These are phyloP conservation scores for Diplogelasinospora grovesii DNA, from an alignment of 495 filamentous ascomycete genomes.

Conservation along the genomic window DNA sequence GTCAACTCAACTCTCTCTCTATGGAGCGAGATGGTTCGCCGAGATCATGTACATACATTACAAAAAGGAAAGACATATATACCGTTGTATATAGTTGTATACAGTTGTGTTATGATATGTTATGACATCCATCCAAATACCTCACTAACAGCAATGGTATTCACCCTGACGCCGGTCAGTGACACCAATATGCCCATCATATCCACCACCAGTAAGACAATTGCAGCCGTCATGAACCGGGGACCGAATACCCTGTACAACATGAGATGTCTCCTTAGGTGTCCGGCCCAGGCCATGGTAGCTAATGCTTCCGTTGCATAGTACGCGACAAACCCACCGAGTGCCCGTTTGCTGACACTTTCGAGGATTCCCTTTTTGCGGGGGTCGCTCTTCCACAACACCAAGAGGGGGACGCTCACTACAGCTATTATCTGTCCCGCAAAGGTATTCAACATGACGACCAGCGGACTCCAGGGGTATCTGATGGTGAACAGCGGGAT, in stretches of 20 bases:
- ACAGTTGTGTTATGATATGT: too few relatives aligned
- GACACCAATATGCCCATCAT: constrained; percentile 61
- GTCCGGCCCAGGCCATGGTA: constrained; percentile 81
- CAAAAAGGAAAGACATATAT: too few relatives aligned
- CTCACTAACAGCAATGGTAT: constrained; percentile 69
- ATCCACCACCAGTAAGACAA: constrained; percentile 68
- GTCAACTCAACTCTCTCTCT: too few relatives aligned
- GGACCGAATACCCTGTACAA: constrained; percentile 93
- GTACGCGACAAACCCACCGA: constrained; percentile 68
- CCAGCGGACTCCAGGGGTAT: constrained; percentile 83
- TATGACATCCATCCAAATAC: constrained; percentile 75
- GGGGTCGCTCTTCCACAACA: constrained; percentile 75
- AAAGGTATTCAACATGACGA: constrained; percentile 79
- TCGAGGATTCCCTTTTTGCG: constrained; percentile 55
- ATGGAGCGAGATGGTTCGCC: too few relatives aligned
- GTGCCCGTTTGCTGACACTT: constrained; percentile 59
- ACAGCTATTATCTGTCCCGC: constrained; percentile 81
- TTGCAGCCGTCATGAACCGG: constrained; percentile 77
- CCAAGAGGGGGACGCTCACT: constrained; percentile 68
- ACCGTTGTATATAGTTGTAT: too few relatives aligned
- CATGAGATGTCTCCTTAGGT: constrained; percentile 88
- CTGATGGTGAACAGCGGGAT: constrained; percentile 74
- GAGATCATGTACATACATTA: too few relatives aligned
- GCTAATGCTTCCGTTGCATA: constrained; percentile 74
- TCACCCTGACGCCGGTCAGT: constrained; percentile 64